Base-by-base conservation (phyloP, 305 asterid genomes). In the Fraxinus latifolia region DNA sequence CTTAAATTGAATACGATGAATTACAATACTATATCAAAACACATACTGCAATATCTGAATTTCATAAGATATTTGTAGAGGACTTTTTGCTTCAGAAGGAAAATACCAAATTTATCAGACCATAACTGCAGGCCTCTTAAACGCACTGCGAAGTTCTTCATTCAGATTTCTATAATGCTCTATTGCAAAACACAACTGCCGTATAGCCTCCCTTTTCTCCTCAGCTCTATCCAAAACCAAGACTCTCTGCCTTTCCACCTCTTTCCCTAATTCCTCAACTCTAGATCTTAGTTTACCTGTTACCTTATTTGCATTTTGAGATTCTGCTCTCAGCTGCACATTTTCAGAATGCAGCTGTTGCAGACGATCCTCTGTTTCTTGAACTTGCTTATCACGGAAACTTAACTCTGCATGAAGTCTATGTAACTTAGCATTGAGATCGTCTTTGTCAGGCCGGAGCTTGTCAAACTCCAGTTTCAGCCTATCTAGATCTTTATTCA, bases 181-280 rank as follows among this genome's bases (percentile, higher is more conserved):
- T 7, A 95, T 27, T 70, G 99, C 83, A 68, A 91, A 87, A 82
- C 97, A 90, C 4, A 94, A 92, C 90, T 95, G 99, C 79, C 97
- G 82, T 87, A 95, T 95, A 42, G 95, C 98, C 86, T 92, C 98
- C 88, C 95, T 88, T 86, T 95, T 95, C 81, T 87, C 97, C 86
- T 95, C 97, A 0, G 89, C 92, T 74, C 88, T 84, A 31, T 89
- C 95, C n/a, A 85, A 82, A 25, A 93, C 86, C 87, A 90, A 19
- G 3, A 4, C 80, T 5, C 84, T 87, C 80, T 93, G 95, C 83
- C 75, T 80, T 62, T 83, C 90, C 85, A 90, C 87, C 84, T 95
- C 93, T 44, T 87, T 83, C 86, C 91, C 92, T 19, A 95, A 83
- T 77, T 82, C 90, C 65, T 83, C 83, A 70, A 87, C 85, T 80